Evolutionary conservation across 2,329 filamentous ascomycete genomes (phyloP).

Genomic region (Fusarium annulatum): DNA sequence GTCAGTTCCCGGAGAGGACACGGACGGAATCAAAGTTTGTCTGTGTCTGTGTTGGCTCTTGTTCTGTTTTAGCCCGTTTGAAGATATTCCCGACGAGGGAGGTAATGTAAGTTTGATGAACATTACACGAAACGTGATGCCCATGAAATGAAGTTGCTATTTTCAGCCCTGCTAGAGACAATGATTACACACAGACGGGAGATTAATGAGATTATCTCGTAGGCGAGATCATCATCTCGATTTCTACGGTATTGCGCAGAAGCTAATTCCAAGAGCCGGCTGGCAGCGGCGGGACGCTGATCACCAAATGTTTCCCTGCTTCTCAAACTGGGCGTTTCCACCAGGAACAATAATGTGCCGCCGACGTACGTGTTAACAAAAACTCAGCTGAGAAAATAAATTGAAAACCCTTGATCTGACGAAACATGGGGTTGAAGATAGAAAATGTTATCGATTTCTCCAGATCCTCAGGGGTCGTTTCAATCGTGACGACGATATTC

Average conservation of each 20-base stretch:
- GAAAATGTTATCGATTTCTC: conserved; percentile 3
- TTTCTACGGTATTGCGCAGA: not conserved
- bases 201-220: not conserved
- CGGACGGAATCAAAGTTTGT: not conserved
- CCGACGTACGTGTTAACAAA: conserved; percentile 7
- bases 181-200: not conserved
- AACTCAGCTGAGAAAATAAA: not conserved
- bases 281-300: conserved; percentile 27
- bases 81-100: conserved; percentile 23
- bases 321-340: conserved; percentile 15
- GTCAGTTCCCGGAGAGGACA: conserved; percentile 30
- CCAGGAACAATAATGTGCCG: conserved; percentile 23
- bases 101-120: conserved; percentile 19
- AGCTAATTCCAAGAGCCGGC: conserved; percentile 23
- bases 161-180: conserved; percentile 29
- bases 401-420: not conserved
- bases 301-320: conserved; percentile 32
- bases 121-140: not conserved
- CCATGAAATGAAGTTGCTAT: conserved; percentile 18
- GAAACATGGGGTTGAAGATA: not conserved
- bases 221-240: conserved; percentile 30
- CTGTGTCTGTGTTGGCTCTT: not conserved
- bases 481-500: not conserved
- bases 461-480: conserved; percentile 2
- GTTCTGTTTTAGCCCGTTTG: conserved; percentile 27